Conservation (phyloP, 148 eudicot genomes). For the Nepenthes mirabilis region DNA sequence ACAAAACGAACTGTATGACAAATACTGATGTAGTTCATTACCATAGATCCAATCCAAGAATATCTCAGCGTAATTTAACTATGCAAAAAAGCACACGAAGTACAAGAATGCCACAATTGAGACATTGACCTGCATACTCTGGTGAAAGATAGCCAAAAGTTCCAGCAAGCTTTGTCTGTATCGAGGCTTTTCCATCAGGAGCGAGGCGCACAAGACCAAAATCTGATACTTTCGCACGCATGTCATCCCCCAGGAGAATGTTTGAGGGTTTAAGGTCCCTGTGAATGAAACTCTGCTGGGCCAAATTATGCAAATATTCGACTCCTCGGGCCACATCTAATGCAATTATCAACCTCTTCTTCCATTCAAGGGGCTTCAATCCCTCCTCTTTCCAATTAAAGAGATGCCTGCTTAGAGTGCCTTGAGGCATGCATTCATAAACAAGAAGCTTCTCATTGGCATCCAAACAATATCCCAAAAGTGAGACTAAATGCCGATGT, state of each 20-base stretch:
- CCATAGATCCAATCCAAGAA: no score
- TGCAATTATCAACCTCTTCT: constrained; percentile 20
- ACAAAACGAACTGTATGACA: no score
- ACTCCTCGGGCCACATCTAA: constrained; percentile 37
- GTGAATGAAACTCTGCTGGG: constrained; percentile 34
- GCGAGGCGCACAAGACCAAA: constrained; percentile 41
- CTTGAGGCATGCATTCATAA: constrained; percentile 64
- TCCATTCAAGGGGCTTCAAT: constrained; percentile 31
- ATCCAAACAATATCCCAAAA: constrained; percentile 45
- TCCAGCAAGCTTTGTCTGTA: constrained; percentile 28
- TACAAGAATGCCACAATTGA: neutral
- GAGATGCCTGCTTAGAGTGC: constrained; percentile 37
- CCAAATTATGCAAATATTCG: constrained; percentile 30
- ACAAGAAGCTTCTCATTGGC: constrained; percentile 61
- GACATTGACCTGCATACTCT: constrained; percentile 30
- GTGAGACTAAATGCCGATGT: constrained; percentile 51
- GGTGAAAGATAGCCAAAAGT: constrained; percentile 40
- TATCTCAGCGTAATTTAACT: no score
- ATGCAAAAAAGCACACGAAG: neutral
- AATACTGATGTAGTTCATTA: no score
- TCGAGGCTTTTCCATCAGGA: constrained; percentile 31
- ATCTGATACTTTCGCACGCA: constrained; percentile 37
- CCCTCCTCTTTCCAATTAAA: constrained; percentile 36
- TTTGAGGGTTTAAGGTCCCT: constrained; percentile 38
- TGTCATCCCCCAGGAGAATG: constrained; percentile 32